Percentiles rank a stretch among this genome's conserved stretches.
These are phyloP conservation scores for Penicillium brasilianum DNA, from an alignment of 2,329 filamentous ascomycete species.

Conservation along the genomic window DNA sequence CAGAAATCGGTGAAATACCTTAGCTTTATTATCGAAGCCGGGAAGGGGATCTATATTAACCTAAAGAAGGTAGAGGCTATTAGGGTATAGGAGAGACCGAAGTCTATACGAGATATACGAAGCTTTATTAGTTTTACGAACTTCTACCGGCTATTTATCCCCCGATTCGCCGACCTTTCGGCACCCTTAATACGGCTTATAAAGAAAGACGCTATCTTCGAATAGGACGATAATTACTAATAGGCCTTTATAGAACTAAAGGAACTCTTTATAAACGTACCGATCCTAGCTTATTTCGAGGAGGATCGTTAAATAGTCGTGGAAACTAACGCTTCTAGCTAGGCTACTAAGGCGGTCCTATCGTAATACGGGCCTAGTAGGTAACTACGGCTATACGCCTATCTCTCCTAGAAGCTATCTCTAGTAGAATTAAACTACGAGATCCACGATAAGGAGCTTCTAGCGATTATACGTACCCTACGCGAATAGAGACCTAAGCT, in stretches of 20 bases:
- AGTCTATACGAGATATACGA: neutral
- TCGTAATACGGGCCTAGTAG: constrained; percentile 4
- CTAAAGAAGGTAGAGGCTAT: neutral
- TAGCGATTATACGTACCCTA: neutral
- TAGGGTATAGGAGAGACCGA: neutral
- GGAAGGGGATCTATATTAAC: neutral
- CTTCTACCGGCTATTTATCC: neutral
- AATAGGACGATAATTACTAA: neutral
- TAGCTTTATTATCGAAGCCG: neutral
- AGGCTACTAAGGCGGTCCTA: constrained; percentile 3
- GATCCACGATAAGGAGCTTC: constrained; percentile 1
- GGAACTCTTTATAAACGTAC: constrained; percentile 2
- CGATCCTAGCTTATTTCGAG: neutral
- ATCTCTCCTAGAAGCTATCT: constrained; percentile 1
- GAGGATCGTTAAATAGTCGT: neutral
- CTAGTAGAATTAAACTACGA: neutral
- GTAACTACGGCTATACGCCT: neutral
- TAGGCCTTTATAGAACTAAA: neutral
- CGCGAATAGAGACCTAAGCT: neutral
- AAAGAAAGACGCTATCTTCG: constrained; percentile 1
- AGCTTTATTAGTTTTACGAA: neutral
- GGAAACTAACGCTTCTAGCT: neutral
- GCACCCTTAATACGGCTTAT: neutral
- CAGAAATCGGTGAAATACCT: neutral
- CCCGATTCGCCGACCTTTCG: neutral